phyloP scores from a whole-genome alignment of 768 basidiomycete genomes.

The Hygrocybe coccinea region DNA sequence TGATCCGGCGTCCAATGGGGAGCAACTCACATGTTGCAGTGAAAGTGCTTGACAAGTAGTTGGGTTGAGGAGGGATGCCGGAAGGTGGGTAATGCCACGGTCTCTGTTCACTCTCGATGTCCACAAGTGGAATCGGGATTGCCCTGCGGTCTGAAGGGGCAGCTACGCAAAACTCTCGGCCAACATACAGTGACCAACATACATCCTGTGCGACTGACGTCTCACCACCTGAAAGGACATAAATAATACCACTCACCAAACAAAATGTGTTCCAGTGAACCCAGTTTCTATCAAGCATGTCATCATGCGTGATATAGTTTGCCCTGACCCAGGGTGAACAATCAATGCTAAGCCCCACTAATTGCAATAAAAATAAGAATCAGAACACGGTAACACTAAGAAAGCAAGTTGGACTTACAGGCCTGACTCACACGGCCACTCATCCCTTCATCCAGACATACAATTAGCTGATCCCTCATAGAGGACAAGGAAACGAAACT shows the following conservation, averaged over 20 bases:
- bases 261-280: constrained; percentile 54
- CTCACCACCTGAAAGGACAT: not conserved
- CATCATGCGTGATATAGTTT: constrained; percentile 46
- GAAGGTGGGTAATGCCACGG: constrained; percentile 43
- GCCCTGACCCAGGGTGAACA: constrained; percentile 52
- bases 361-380: not conserved
- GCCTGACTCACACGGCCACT: constrained; percentile 55
- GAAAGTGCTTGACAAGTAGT: constrained; percentile 43
- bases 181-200: constrained; percentile 61
- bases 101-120: constrained; percentile 45
- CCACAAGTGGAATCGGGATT: constrained; percentile 46
- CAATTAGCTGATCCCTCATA: not conserved
- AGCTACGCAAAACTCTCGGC: constrained; percentile 50
- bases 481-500: constrained; percentile 35
- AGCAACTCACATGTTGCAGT: constrained; percentile 46
- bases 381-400: not conserved
- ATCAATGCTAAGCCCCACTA: constrained; percentile 55
- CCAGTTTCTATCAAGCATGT: constrained; percentile 57
- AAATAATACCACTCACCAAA: constrained; percentile 32
- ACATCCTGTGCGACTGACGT: constrained; percentile 38
- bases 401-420: constrained; percentile 33
- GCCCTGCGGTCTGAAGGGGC: constrained; percentile 28
- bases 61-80: constrained; percentile 38
- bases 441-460: constrained; percentile 33
- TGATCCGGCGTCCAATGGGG: constrained; percentile 45